Base-by-base conservation (phyloP, 192 early-diverging fungal species). In the Funneliformis geosporum region DNA sequence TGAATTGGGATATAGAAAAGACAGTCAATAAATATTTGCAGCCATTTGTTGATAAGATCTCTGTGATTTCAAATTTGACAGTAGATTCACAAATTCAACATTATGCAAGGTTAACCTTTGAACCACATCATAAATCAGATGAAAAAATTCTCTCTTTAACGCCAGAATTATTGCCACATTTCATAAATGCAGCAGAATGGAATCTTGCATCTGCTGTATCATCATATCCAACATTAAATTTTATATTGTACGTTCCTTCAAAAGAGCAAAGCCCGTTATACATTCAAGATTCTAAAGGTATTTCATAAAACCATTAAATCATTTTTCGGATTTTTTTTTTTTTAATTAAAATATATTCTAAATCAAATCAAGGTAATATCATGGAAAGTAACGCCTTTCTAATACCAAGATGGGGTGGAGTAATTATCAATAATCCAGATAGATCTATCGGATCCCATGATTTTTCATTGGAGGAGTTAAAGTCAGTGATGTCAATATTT, bases 101-200 rank as follows among this genome's bases (percentile, higher is more conserved):
- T 81, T 95, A 95, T 81, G 91, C 96, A 8, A 81, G 91, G 0
- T 87, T 97, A 8, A 91, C 94, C 1, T 83, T 97, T 50, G 81
- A 80, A 2, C 95, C 96, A 10, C 76, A 89, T 21, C 73, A 83
- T 71, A 85, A 85, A 38, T 0, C 66, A 11, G 76, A 80, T n/a
- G 88, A 83, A 72, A 78, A 84, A 8, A 87, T 83, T 73, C 81
- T 87, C 78, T 90, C 86, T 40, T 80, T 99, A 69, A 86, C 86
- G 0, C 90, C 93, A 10, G 86, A 93, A 33, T 84, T 89, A 71
- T 88, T 99, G 28, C 90, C 96, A 16, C 92, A 95, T 82, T 98
- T 99, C 87, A 90, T 97, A 73, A 98, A 98, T 83, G 92, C 95
- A 71, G 95, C 95, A 8, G 96, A 97, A 80, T 99, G 98, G 98